Evolutionary conservation across 192 early-diverging fungal genomes (phyloP), one percentile per base, ranked within the genome.

Genomic region (Entomortierella lignicola): DNA sequence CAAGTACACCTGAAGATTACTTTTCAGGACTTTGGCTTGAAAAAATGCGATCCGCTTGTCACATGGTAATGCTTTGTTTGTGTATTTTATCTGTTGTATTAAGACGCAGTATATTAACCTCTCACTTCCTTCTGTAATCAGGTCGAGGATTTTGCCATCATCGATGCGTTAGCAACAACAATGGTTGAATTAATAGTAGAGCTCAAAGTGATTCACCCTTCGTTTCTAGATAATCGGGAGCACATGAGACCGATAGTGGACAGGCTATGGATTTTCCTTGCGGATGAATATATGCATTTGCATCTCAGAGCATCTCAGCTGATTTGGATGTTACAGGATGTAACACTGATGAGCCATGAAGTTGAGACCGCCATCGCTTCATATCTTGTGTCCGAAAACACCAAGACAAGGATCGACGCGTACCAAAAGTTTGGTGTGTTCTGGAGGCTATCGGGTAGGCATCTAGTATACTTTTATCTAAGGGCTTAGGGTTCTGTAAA

Each of bases 381-480:
- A 0, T 91, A 88, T 41, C 48, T 91, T 6, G 81, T 84, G 21
- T 37, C 74, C 12, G 71, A 83, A 6, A 73, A 83, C 15, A 52
- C 82, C 47, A 51, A 48, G 18, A 56, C 61, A 10, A 66, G 87
- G 8, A 31, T 85, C 13, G 70, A 67, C 21, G 80, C 82, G 5
- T 91, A 86, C 50, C 85, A 91, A 60, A 81, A 85, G 44, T 93
- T 94, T 82, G 90, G 88, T 12, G 80, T 91, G 2, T 89, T 94
- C 43, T 94, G 92, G 92, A 63, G 85, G 29, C 61, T 90, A 0
- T 92, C 91, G 12, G 90, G 75, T 79, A 66, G 8, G 15, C 17
- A 12, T 47, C 20, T 4, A 15, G 12, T 47, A 4, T 47, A 42
- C 39, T 6, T 42, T 42, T 42, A 6, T 42, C 13, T 42, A 42